Base-by-base conservation (phyloP, 2,329 filamentous ascomycete genomes). In the Rutstroemia sp. region DNA sequence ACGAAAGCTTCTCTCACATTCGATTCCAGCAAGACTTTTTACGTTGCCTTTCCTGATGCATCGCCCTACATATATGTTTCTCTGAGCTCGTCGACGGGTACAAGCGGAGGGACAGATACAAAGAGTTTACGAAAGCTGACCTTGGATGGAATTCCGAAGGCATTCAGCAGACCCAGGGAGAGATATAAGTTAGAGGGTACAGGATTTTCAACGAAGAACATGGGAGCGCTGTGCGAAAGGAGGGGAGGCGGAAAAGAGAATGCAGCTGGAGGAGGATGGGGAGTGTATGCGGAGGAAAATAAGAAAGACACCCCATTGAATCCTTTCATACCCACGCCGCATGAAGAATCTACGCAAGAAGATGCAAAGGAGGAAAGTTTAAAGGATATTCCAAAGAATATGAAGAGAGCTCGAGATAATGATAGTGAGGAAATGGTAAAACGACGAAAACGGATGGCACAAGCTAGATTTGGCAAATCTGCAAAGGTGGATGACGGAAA, bases 1-100 rank as follows among this genome's bases (percentile, higher is more conserved):
- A 54, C 59, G n/a, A 60, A 48, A 30, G 5, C 27, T 5, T 46
- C 46, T 42, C 30, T 51, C 12, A 66, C 72, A 41, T 78, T 81
- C n/a, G 85, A 90, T 61, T 75, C 81, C 1, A 85, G 85, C 12
- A 81, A 84, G 61, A 86, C 87, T 2, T 80, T 95, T 41, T 94
- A 90, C 66, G 76, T 95, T 59, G 87, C 88, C 1, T 92, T 95
- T 65, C 90, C 91, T 0, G 86, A 92, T 66, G 87, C 85, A 37
- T 86, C 88, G 10, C 88, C 90, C 0, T 85, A 85, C 61, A 75
- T 95, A 46, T 95, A 90, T 69, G 77, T 81, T 7, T 83, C 80
- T 1, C 70, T 83, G 65, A 77, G 92, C 59, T 86, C 87, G 2
- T 75, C 92, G 41, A 74, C 77, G 5, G 71, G 74, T 10, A 65